These are phyloP conservation scores for Dactylellina parvicollis DNA, from an alignment of 2,329 filamentous ascomycete species.

Conservation along the genomic window DNA sequence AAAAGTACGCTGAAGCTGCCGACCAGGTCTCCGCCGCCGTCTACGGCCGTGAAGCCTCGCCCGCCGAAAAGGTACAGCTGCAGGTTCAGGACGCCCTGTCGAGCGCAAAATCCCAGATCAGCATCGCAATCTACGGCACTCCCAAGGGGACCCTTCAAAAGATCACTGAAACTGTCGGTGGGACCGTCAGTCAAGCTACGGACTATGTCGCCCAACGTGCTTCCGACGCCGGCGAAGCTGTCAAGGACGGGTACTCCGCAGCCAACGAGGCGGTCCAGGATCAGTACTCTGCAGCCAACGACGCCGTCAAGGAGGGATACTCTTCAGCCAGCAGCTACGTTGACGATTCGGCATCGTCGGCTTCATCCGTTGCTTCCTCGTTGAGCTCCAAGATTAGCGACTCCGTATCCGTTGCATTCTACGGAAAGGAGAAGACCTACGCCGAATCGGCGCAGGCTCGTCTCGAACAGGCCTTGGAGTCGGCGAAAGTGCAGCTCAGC, in stretches of 20 bases:
- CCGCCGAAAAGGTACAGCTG: conserved; percentile 67
- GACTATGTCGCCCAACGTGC: conserved; percentile 61
- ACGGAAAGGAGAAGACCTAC: conserved; percentile 42
- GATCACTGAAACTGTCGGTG: conserved; percentile 59
- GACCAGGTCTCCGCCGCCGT: conserved; percentile 69
- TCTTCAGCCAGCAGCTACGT: conserved; percentile 43
- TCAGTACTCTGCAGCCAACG: conserved; percentile 27
- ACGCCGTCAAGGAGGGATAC: conserved; percentile 32
- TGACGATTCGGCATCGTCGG: conserved; percentile 46
- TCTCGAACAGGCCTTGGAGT: conserved; percentile 53
- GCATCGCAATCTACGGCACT: conserved; percentile 68
- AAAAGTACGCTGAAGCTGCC: conserved; percentile 68
- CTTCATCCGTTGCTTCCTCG: conserved; percentile 39
- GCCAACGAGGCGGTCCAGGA: conserved; percentile 41
- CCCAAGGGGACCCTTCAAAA: conserved; percentile 65
- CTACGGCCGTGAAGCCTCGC: conserved; percentile 69
- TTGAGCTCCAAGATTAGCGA: conserved; percentile 39
- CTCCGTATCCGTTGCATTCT: conserved; percentile 36
- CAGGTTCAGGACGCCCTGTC: conserved; percentile 67
- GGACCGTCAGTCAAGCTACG: conserved; percentile 33
- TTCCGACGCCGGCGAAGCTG: conserved; percentile 54
- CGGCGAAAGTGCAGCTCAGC: conserved; percentile 54
- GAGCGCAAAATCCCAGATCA: conserved; percentile 65
- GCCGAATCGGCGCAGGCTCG: conserved; percentile 35
- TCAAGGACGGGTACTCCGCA: conserved; percentile 33